Conservation (phyloP, 1,284 basidiomycete genomes). For the Apiotrichum gracile region DNA sequence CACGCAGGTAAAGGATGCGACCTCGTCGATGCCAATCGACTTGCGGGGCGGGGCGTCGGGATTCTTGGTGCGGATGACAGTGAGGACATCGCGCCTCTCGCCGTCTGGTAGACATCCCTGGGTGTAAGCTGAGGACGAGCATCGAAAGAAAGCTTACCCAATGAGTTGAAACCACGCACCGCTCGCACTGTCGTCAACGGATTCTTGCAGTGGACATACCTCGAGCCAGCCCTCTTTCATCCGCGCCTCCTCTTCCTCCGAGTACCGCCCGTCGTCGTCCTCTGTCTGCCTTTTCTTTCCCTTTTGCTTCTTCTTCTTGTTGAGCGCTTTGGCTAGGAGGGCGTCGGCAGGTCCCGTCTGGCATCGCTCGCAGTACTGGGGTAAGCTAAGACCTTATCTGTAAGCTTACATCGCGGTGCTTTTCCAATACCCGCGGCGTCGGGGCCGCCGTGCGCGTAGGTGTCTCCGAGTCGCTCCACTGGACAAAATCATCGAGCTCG, state of each 20-base stretch:
- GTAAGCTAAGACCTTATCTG: neutral
- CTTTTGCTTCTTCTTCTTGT: constrained; percentile 42
- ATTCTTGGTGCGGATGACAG: constrained; percentile 52
- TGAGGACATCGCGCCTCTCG: constrained; percentile 67
- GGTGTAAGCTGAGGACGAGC: neutral
- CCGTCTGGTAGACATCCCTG: constrained; percentile 54
- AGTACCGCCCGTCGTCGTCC: constrained; percentile 50
- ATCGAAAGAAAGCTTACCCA: constrained; percentile 54
- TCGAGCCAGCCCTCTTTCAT: constrained; percentile 74
- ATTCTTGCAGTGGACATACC: constrained; percentile 15
- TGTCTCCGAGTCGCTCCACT: neutral
- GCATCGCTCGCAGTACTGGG: constrained; percentile 40
- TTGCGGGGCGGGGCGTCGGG: constrained; percentile 39
- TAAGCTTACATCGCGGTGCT: neutral
- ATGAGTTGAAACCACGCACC: constrained; percentile 69
- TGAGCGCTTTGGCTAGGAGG: constrained; percentile 20
- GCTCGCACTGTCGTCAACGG: constrained; percentile 54
- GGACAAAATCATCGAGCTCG: constrained; percentile 5
- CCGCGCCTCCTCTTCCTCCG: constrained; percentile 55
- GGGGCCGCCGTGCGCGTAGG: neutral
- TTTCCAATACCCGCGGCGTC: neutral
- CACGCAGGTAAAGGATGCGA: constrained; percentile 70
- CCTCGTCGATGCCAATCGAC: constrained; percentile 55
- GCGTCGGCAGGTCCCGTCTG: constrained; percentile 27
- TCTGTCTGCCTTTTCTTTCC: constrained; percentile 38